phyloP scores from a whole-genome alignment of 352 stramenopile species.

The Phytopythium kandeliae region DNA sequence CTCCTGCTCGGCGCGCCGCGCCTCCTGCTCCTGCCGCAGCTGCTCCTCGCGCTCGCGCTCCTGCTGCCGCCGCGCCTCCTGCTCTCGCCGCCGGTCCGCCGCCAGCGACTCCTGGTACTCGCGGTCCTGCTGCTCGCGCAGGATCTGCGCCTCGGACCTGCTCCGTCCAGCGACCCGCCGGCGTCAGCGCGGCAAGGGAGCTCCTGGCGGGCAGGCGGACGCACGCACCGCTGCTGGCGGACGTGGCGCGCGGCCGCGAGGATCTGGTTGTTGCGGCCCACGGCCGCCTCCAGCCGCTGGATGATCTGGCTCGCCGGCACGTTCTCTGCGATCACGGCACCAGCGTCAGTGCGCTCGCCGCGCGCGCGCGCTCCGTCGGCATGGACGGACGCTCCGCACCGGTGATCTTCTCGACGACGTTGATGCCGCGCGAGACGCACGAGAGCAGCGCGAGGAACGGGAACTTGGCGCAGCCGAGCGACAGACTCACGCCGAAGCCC shows the following conservation, averaged over 20 bases:
- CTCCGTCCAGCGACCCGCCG: too few relatives aligned
- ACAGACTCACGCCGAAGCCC: conserved; percentile 73
- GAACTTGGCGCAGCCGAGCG: conserved; percentile 79
- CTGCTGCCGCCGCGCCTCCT: conserved; percentile 40
- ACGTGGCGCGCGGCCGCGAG: conserved; percentile 60
- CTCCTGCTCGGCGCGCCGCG: conserved; percentile 19
- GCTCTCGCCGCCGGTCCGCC: conserved; percentile 82
- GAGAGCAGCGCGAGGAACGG: conserved; percentile 76
- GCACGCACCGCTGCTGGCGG: conserved; percentile 47
- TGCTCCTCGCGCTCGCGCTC: conserved; percentile 36
- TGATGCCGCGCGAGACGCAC: conserved; percentile 70
- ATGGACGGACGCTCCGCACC: conserved; percentile 25
- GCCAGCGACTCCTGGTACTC: conserved; percentile 92
- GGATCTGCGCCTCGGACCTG: conserved; percentile 74
- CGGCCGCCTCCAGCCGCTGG: conserved; percentile 40
- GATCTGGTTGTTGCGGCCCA: conserved; percentile 74
- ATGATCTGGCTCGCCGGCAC: conserved; percentile 56
- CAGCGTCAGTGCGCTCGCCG: background rate
- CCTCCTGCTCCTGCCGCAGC: conserved; percentile 33
- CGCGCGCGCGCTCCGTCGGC: too few relatives aligned
- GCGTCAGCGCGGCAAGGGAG: too few relatives aligned
- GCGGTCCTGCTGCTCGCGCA: conserved; percentile 91
- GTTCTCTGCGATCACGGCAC: conserved; percentile 27
- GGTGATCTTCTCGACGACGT: conserved; percentile 84
- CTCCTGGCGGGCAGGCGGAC: too few relatives aligned